Base-by-base conservation (phyloP, 768 basidiomycete species). In the Boletellus sp. region DNA sequence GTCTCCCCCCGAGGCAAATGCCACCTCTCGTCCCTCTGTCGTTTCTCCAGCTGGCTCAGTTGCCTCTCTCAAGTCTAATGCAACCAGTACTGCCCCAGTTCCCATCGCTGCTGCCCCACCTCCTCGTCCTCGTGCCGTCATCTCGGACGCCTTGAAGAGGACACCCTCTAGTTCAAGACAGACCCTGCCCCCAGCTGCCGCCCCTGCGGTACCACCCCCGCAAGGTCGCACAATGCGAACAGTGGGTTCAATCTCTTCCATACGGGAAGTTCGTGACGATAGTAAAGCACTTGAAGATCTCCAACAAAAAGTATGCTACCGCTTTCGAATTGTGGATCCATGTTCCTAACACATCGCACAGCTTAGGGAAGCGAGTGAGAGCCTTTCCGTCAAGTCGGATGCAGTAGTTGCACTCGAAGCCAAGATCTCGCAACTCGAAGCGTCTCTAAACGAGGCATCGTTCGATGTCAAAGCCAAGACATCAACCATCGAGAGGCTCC, bases 201-300 rank as follows among this genome's bases (percentile, higher is more conserved):
- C 26, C 16, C 57, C 47, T n/a, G 40, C 53, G 16, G 51, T 26
- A 16, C 57, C 68, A 19, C 58, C 64, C n/a, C 42, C 63, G 8
- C 61, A 71, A 13, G 48, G 78, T 23, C 78, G 72, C 48, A 53
- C 79, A 36, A 65, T 77, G 47, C 74, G 79, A 16, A 66, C 78
- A 24, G 59, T 79, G 34, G 70, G 74, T 22, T 90, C 88, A 13
- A 81, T 90, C 42, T 77, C 85, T n/a, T 88, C 88, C 9, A 82
- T 90, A 51, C 78, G 75, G 51, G 89, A 89, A 58, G 72, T 84
- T 16, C 80, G 77, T 53, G 84, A 83, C 53, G 82, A 83, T 55
- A 71, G 68, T n/a, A 80, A 79, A 59, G 76, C 67, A 12, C 54
- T 81, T 19, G 75, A 76, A 48, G 84, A 80, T 47, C 60, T 88